Base-by-base conservation (phyloP, 2,329 filamentous ascomycete species). In the Colletotrichum falcatum region DNA sequence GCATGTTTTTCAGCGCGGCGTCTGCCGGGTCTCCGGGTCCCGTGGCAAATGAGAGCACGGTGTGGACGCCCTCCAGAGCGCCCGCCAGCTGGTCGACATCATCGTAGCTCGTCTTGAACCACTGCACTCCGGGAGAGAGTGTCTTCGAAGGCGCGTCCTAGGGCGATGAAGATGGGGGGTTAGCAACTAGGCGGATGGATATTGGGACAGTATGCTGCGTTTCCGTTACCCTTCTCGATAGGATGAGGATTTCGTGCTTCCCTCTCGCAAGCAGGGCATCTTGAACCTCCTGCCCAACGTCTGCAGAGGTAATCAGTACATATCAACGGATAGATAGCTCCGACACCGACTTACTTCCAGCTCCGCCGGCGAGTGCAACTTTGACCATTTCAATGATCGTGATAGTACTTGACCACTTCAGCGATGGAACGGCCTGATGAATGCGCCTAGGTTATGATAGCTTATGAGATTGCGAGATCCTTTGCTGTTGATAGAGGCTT, bases 261-360 rank as follows among this genome's bases (percentile, higher is more conserved):
- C 81, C 80, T 4, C 80, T 79, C 3, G 82, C 82, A 3, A 87
- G 74, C 0, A 89, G 79, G 4, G 78, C 81, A 67, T 89, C 86
- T 28, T 89, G 77, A 12, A 90, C 75, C 74, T 88, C 87, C 51
- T 78, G 81, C 2, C 84, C 85, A 56, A 90, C 83, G 65, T 87
- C 87, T 89, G 4, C 23, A 18, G 0, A 16, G 2, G 11, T 1
- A 2, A 8, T 54, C 26, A 42, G 54, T 33, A 1, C 20, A 37
- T 23, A 20, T 37, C 14, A 35, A 28, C 5, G 4, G 0, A 0
- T 1, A 20, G 2, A 5, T 7, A n/a, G 37, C 6, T 7, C 39
- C 2, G 4, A 1, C 0, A 16, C 11, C 0, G 14, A 28, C 68
- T n/a, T 39, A 70, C 67, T 61, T 9, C 68, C 74, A 11, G 75